Base-by-base conservation (phyloP, 148 eudicot species). In the Spergularia marina region DNA sequence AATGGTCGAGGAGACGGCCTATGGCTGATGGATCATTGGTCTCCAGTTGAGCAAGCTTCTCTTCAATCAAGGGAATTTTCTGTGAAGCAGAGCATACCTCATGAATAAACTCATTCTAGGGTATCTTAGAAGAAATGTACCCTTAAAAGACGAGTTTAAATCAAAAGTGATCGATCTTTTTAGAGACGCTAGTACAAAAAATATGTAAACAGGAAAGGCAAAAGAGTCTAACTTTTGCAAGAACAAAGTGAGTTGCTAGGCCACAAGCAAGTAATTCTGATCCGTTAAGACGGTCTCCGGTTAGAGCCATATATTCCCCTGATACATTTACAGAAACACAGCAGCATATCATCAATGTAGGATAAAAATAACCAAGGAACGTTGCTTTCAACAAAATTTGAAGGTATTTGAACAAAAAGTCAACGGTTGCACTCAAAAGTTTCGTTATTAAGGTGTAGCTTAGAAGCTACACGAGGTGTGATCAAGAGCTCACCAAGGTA, bases 31-130 rank as follows among this genome's bases (percentile, higher is more conserved):
- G 53, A 44, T 66, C 56, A 23, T 67, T 67, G 66, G 64, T 66
- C 52, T 66, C 65, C 6, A 75, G 39, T 8, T 64, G 65, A 39
- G 53, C 72, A 41, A 66, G 71, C 54, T 75, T 67, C 16, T 75
- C 53, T 65, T 75, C 78, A 21, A 75, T 75, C 60, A 67, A 39
- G 4, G 78, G 65, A 21, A 75, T 56, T 54, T 52, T 41, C 78
- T 75, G 78, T 30, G 47, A 41, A 36, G 0, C 10, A 66, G 23
- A 44, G 15, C 53, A 44, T 41, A 14, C 14, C 65, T 34, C 47
- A 53, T 66, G 12, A 66, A 7, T 41, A 49, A 41, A 44, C 14
- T 44, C 12, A 40, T 8, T 66, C 12, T 11, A 9, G 10, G 49
- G 10, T 6, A 44, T 5, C 10, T 44, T 44, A 6, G 49, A 0